Base-by-base conservation (phyloP, 805 yeast genomes). In the Millerozyma acaciae region DNA sequence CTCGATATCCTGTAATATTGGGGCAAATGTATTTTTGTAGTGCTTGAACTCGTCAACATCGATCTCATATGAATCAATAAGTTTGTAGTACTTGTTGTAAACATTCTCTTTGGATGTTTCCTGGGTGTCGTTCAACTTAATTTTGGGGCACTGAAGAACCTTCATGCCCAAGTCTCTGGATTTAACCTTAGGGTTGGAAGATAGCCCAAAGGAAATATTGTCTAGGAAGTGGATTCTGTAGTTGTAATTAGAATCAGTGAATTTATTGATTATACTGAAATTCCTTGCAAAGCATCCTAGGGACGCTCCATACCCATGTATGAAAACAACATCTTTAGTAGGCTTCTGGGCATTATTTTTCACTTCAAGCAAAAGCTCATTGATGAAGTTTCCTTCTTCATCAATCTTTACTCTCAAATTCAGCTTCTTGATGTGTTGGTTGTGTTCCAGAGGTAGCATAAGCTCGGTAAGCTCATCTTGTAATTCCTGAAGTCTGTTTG, bases 261-360 rank as follows among this genome's bases (percentile, higher is more conserved):
- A 47, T 14, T 54, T 31, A 39, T 49, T 62, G 30, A 75, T 50
- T 6, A 66, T 48, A 36, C 68, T 69, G 35, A 73, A 65, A 39
- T 75, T 75, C 32, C 77, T 61, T 20, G 76, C 76, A 60, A 73
- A 75, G 54, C 78, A 73, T 2, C 79, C 79, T 12, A 64, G 50
- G 0, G 76, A 64, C 1, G 80, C 78, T 0, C 76, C 80, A 50
- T 71, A 75, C 0, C 81, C 81, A 45, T 75, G 81, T 14, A 75
- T 35, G 55, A 75, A 66, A 3, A 74, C 80, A 15, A 75, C 40
- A 47, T 73, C 62, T 37, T 58, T 71, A 1, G 57, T 50, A 7
- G 48, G 45, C 8, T 35, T 42, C 1, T 21, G 22, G 4, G 52
- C 39, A 33, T 48, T 41, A 34, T 65, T 60, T 14, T 38, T 39